Conservation (phyloP, 2,329 filamentous ascomycete species). For the Pseudocercospora ulei region DNA sequence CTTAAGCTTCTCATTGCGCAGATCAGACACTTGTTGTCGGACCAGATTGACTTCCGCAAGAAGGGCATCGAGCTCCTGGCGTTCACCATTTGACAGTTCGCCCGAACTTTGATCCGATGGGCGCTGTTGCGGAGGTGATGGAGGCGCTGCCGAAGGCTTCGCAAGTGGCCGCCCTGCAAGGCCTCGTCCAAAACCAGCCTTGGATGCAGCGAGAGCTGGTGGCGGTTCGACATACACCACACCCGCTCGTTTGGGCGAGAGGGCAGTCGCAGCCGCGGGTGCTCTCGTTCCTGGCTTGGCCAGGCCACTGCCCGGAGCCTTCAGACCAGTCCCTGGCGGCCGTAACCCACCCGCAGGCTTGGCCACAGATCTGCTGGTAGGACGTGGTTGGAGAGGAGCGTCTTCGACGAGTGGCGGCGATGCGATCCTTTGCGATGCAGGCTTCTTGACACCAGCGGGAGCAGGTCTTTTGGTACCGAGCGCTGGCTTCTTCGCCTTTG, state of each 20-base stretch:
- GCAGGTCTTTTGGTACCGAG: constrained; percentile 41
- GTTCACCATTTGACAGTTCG: constrained; percentile 67
- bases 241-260: constrained; percentile 30
- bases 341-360: constrained; percentile 34
- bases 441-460: constrained; percentile 40
- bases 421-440: constrained; percentile 36
- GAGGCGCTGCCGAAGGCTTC: constrained; percentile 50
- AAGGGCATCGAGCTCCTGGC: constrained; percentile 84
- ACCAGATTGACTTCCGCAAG: constrained; percentile 73
- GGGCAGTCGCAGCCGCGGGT: constrained; percentile 23
- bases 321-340: constrained; percentile 27
- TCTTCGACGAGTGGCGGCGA: constrained; percentile 39
- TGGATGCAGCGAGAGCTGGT: constrained; percentile 32
- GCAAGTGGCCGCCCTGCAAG: constrained; percentile 76
- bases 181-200: constrained; percentile 50
- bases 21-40: constrained; percentile 63
- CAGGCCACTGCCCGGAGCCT: constrained; percentile 35
- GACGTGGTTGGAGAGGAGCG: constrained; percentile 50
- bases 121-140: constrained; percentile 50
- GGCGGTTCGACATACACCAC: constrained; percentile 27
- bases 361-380: constrained; percentile 46
- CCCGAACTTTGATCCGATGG: constrained; percentile 43
- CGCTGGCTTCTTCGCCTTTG: constrained; percentile 47
- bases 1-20: constrained; percentile 70
- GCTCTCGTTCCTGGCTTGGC: constrained; percentile 37